Evolutionary conservation across 2,329 filamentous ascomycete genomes (phyloP).

Genomic region (Sarocladiaceae sp.): DNA sequence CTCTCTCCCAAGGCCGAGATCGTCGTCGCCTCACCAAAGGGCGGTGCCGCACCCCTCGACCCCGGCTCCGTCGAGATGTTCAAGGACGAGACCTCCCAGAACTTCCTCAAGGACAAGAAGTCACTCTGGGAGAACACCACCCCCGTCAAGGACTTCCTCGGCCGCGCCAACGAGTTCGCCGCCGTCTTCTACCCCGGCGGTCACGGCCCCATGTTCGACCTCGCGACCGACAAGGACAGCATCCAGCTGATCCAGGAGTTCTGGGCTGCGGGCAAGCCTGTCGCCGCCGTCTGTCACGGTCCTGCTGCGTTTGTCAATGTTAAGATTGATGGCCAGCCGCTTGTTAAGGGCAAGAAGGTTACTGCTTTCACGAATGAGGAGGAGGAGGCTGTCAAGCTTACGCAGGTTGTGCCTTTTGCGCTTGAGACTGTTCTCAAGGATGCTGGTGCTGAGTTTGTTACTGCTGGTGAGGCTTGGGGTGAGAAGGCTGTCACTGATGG

Average conservation of each 20-base stretch:
- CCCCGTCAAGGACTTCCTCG: slow-evolving; percentile 51
- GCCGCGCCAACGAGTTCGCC: slow-evolving; percentile 57
- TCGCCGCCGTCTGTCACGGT: slow-evolving; percentile 67
- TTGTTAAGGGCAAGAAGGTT: slow-evolving; percentile 53
- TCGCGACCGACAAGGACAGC: slow-evolving; percentile 51
- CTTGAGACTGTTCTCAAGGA: slow-evolving; percentile 52
- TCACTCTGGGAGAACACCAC: slow-evolving; percentile 60
- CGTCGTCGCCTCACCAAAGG: slow-evolving; percentile 57
- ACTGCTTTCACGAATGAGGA: slow-evolving; percentile 62
- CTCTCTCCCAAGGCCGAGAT: slow-evolving; percentile 50
- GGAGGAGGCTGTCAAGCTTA: slow-evolving; percentile 41
- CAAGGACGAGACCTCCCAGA: slow-evolving; percentile 48
- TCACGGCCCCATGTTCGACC: slow-evolving; percentile 65
- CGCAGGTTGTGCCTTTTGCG: slow-evolving; percentile 52
- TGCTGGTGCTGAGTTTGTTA: slow-evolving; percentile 51
- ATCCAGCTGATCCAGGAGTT: slow-evolving; percentile 61
- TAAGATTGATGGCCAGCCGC: slow-evolving; percentile 45
- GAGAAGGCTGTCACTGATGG: slow-evolving; percentile 48
- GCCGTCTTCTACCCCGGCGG: slow-evolving; percentile 56
- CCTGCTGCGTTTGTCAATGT: slow-evolving; percentile 59
- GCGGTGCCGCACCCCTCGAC: slow-evolving; percentile 59
- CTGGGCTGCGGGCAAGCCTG: slow-evolving; percentile 54
- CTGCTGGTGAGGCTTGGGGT: slow-evolving; percentile 46
- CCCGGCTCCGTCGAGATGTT: slow-evolving; percentile 51
- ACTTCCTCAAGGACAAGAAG: slow-evolving; percentile 53